Conservation (phyloP, 768 basidiomycete genomes). For the Lepiota brunneoincarnata region DNA sequence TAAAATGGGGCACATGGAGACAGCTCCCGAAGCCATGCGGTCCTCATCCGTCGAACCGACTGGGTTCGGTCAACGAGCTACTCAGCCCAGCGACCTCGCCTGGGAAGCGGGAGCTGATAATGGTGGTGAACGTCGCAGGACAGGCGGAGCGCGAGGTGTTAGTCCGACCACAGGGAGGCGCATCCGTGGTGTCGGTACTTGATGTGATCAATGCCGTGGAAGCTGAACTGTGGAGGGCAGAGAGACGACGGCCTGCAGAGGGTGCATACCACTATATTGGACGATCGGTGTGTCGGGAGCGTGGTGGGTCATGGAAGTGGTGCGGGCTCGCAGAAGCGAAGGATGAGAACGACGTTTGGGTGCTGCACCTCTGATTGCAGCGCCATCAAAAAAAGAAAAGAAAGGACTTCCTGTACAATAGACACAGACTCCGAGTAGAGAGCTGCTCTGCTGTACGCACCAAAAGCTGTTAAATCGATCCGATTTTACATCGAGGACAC, state of each 20-base stretch:
- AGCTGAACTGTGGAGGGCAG: background rate
- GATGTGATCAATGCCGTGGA: conserved; percentile 4
- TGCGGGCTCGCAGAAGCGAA: background rate
- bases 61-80: background rate
- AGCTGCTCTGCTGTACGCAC: too few relatives aligned
- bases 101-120: background rate
- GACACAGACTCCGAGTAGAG: too few relatives aligned
- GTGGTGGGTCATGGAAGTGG: conserved; percentile 6
- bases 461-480: too few relatives aligned
- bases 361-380: conserved; percentile 1
- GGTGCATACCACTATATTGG: background rate
- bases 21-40: background rate
- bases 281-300: background rate
- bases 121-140: background rate
- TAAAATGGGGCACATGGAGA: background rate
- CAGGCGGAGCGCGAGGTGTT: background rate
- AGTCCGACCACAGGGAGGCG: background rate
- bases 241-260: background rate
- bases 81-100: background rate
- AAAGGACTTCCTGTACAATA: too few relatives aligned
- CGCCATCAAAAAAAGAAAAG: too few relatives aligned
- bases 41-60: background rate
- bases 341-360: background rate
- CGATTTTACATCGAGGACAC: too few relatives aligned
- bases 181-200: background rate